Evolutionary conservation across 164 flowering plant species (phyloP).

Genomic region (Paratinospora sagittata): DNA sequence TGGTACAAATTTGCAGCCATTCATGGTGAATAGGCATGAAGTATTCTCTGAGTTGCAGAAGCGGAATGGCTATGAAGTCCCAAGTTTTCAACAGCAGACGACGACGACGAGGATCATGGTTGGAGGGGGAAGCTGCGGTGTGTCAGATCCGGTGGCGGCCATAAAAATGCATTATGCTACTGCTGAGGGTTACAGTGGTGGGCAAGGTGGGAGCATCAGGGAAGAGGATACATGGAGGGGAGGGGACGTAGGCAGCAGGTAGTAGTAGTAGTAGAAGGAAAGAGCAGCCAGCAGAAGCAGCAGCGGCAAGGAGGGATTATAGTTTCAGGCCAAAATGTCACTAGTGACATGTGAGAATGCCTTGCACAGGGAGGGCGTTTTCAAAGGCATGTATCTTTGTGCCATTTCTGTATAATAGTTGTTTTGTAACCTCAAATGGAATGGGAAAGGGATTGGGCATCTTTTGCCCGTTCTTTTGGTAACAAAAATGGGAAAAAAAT

Average conservation of each 20-base stretch:
- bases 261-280: background rate
- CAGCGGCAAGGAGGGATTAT: too few relatives aligned
- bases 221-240: conserved; percentile 67
- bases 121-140: conserved; percentile 50
- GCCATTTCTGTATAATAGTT: conserved; percentile 56
- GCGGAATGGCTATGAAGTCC: conserved; percentile 40
- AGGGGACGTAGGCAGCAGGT: conserved; percentile 62
- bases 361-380: background rate
- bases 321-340: too few relatives aligned
- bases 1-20: conserved; percentile 34
- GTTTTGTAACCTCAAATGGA: conserved; percentile 33
- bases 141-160: conserved; percentile 85
- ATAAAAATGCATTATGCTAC: conserved; percentile 69
- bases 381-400: conserved; percentile 15
- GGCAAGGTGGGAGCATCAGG: conserved; percentile 34
- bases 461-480: conserved; percentile 19
- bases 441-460: conserved; percentile 26
- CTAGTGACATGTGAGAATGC: background rate
- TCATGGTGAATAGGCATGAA: conserved; percentile 34
- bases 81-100: conserved; percentile 41
- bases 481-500: background rate
- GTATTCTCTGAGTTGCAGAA: conserved; percentile 44
- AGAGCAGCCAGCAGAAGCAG: too few relatives aligned
- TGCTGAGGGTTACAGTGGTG: conserved; percentile 36
- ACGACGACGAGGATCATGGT: conserved; percentile 27